Evolutionary conservation across 2,329 filamentous ascomycete species (phyloP).

Genomic region (Neurospora sp.): DNA sequence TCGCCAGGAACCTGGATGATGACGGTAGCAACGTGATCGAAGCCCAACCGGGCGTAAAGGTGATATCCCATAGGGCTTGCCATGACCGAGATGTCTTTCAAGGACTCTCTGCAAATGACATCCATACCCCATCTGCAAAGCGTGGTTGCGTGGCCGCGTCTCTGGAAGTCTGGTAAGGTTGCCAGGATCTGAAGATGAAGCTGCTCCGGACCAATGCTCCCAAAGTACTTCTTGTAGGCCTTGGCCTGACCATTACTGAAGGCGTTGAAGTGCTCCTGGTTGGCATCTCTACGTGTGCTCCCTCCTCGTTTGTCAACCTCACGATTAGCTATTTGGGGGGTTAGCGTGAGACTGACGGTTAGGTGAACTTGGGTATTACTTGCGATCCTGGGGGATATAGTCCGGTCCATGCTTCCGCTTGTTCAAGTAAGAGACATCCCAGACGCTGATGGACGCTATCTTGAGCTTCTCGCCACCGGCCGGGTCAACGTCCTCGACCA

Average conservation of each 20-base stretch:
- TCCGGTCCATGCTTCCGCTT: slow-evolving; percentile 12
- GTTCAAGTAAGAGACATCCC: slow-evolving; percentile 15
- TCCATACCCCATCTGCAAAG: slow-evolving; percentile 16
- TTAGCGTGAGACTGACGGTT: not conserved
- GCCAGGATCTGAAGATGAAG: slow-evolving; percentile 17
- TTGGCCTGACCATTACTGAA: slow-evolving; percentile 15
- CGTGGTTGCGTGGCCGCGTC: slow-evolving; percentile 13
- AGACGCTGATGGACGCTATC: slow-evolving; percentile 10
- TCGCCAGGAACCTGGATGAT: slow-evolving; percentile 14
- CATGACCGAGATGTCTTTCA: slow-evolving; percentile 15
- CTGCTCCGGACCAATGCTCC: slow-evolving; percentile 12
- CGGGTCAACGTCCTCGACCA: slow-evolving; percentile 13
- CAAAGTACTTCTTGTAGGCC: slow-evolving; percentile 13
- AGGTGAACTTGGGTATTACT: slow-evolving; percentile 5
- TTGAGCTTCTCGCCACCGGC: not conserved
- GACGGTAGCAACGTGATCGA: slow-evolving; percentile 8
- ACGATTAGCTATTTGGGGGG: slow-evolving; percentile 10
- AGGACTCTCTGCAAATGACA: slow-evolving; percentile 5
- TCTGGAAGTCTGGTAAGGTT: slow-evolving; percentile 13
- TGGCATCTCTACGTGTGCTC: slow-evolving; percentile 14
- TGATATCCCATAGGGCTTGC: slow-evolving; percentile 16
- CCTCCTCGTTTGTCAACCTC: slow-evolving; percentile 14
- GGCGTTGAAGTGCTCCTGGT: slow-evolving; percentile 13
- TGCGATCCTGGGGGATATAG: slow-evolving; percentile 16
- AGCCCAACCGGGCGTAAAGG: slow-evolving; percentile 12